phyloP scores from a whole-genome alignment of 2,329 filamentous ascomycete genomes.

The Ascochyta pisi region DNA sequence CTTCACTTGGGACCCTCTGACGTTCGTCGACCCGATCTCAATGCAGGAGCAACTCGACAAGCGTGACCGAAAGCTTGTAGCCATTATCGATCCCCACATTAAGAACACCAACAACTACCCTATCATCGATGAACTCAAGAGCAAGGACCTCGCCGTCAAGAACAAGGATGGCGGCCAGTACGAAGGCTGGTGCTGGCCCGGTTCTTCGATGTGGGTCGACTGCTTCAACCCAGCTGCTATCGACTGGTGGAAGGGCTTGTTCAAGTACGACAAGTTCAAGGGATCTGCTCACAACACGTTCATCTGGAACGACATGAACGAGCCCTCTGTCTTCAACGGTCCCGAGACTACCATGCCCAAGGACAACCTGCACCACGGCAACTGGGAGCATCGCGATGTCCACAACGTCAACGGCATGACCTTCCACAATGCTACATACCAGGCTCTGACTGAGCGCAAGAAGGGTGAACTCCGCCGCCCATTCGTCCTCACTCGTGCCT shows the following conservation, averaged over 20 bases:
- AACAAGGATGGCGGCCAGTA: constrained; percentile 90
- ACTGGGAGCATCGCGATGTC: constrained; percentile 96
- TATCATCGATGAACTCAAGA: constrained; percentile 81
- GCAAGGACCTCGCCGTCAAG: constrained; percentile 81
- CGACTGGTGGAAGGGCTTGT: constrained; percentile 89
- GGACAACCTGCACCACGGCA: constrained; percentile 88
- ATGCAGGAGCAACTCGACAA: constrained; percentile 90
- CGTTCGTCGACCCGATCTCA: constrained; percentile 81
- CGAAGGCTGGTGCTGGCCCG: constrained; percentile 99
- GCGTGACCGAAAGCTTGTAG: constrained; percentile 86
- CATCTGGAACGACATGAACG: constrained; percentile 99
- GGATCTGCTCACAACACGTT: constrained; percentile 86
- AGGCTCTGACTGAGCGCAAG: constrained; percentile 83
- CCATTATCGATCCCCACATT: constrained; percentile 97
- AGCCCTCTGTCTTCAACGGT: constrained; percentile 98
- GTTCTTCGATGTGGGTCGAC: constrained; percentile 95
- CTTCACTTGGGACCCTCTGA: constrained; percentile 94
- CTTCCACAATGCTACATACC: constrained; percentile 90
- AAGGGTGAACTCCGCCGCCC: constrained; percentile 85
- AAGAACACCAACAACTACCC: constrained; percentile 85
- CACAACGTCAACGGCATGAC: constrained; percentile 97
- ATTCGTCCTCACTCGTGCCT: constrained; percentile 91
- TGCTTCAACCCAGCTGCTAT: constrained; percentile 91
- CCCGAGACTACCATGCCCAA: constrained; percentile 99
- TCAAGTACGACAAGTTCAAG: constrained; percentile 87